Percentiles rank a stretch among this genome's conserved stretches.
phyloP scores from a whole-genome alignment of 2,329 filamentous ascomycete genomes.

The Aspergillus nomiae region DNA sequence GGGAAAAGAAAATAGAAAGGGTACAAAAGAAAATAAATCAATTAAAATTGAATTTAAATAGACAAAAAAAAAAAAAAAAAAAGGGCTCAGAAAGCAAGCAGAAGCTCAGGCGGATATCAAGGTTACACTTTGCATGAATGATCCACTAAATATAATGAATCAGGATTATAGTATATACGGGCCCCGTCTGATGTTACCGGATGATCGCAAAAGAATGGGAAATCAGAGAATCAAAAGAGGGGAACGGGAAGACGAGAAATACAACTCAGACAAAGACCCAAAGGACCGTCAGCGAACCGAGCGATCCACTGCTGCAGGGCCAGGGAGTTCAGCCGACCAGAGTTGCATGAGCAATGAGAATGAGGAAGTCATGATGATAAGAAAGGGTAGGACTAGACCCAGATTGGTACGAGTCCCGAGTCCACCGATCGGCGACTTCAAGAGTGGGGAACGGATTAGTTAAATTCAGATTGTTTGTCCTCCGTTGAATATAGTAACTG shows the following conservation, averaged over 20 bases:
- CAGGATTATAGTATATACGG: background rate
- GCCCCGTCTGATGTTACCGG: background rate
- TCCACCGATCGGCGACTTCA: background rate
- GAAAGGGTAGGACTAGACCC: constrained; percentile 1
- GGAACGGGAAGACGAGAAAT: background rate
- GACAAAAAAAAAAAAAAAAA: background rate
- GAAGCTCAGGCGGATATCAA: background rate
- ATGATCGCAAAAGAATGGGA: background rate
- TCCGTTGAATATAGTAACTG: background rate
- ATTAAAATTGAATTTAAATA: background rate
- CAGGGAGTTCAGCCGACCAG: background rate
- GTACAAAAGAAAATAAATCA: background rate
- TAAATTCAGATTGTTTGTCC: background rate
- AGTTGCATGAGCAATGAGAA: background rate
- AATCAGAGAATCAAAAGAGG: background rate
- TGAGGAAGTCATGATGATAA: constrained; percentile 3
- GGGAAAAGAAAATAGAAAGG: background rate
- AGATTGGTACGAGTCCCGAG: background rate
- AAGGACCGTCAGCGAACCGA: background rate
- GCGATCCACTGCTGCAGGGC: background rate
- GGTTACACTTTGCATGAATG: background rate
- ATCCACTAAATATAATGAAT: background rate
- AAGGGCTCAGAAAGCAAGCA: background rate
- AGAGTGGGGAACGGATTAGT: background rate
- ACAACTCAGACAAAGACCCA: constrained; percentile 2